Evolutionary conservation across 257 asterid species (phyloP).

Genomic region (Solanum bulbocastanum): DNA sequence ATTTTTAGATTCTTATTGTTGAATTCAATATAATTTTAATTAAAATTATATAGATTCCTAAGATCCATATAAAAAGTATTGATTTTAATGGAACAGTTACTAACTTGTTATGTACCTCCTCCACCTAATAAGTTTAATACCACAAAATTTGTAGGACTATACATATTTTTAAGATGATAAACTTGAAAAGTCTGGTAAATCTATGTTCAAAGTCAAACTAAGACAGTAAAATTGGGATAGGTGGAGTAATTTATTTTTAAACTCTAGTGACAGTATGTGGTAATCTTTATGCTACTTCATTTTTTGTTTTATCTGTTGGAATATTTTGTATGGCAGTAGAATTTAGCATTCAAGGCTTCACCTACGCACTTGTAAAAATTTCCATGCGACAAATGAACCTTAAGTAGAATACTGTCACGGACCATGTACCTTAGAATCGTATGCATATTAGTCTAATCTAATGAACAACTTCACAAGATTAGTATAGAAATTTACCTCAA

Average conservation of each 20-base stretch:
- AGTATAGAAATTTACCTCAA: slow-evolving; percentile 27
- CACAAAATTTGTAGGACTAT: no score
- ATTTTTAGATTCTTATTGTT: not conserved
- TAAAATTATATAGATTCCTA: not conserved
- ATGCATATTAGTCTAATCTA: not conserved
- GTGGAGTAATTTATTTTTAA: not conserved
- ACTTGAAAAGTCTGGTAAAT: no score
- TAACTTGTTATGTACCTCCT: not conserved
- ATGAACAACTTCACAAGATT: not conserved
- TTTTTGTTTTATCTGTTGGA: not conserved
- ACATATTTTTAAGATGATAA: no score
- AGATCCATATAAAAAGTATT: not conserved
- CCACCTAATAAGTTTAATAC: no score
- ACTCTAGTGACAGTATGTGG: no score
- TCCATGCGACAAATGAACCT: not conserved
- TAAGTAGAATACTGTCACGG: not conserved
- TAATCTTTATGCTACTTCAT: not conserved
- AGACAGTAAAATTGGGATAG: no score
- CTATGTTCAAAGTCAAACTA: no score
- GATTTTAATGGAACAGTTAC: not conserved
- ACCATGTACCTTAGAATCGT: not conserved
- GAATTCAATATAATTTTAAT: not conserved
- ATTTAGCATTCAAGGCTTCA: not conserved
- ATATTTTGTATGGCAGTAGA: not conserved
- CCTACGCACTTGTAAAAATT: not conserved